Conservation (phyloP, 148 eudicot genomes). For the Gaultheria prostrata region DNA sequence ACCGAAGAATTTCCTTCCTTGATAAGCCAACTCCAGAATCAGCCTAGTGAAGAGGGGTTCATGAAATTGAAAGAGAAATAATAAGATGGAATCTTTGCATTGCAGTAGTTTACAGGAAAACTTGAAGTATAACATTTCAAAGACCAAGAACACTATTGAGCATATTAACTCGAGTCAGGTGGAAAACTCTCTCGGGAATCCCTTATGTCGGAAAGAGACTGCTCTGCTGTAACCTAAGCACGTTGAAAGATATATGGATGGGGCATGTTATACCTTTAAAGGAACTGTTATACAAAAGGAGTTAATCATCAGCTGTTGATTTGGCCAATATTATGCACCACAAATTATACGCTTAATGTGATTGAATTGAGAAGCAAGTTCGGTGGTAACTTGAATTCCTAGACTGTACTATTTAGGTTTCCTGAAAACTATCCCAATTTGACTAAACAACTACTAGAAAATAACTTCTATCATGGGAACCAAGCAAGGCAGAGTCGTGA, state of each 20-base stretch:
- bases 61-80: conserved; percentile 1
- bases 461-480: neutral
- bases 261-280: neutral
- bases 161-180: neutral
- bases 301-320: neutral
- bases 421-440: neutral
- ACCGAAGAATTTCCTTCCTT: conserved; percentile 44
- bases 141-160: neutral
- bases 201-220: neutral
- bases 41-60: conserved; percentile 40
- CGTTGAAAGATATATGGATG: neutral
- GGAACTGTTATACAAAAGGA: neutral
- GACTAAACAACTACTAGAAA: neutral
- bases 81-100: neutral
- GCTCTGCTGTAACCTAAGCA: neutral
- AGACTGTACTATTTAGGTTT: neutral
- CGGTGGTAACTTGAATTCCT: neutral
- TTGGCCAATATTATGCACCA: neutral
- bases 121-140: conserved; percentile 4
- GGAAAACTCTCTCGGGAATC: neutral
- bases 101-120: neutral
- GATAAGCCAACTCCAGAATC: conserved; percentile 61
- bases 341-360: neutral
- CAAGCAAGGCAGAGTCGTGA: neutral
- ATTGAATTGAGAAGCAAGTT: neutral